Evolutionary conservation across 305 asterid species (phyloP).

Genomic region (Euphrasia arctica): DNA sequence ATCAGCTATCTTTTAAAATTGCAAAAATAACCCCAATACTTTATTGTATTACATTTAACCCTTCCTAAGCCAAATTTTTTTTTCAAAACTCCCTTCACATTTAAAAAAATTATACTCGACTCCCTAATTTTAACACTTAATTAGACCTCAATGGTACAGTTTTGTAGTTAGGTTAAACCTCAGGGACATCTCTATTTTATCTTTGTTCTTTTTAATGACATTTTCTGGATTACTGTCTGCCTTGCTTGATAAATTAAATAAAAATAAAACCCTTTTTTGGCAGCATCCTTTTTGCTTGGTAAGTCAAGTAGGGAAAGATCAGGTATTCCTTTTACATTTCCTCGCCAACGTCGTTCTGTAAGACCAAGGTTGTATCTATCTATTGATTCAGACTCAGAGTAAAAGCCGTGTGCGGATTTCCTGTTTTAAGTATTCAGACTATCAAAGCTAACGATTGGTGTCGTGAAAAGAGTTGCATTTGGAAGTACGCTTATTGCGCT

Average conservation of each 20-base stretch:
- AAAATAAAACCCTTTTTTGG: conserved; percentile 16
- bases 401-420: conserved; percentile 22
- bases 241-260: not conserved
- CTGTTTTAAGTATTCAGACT: conserved; percentile 23
- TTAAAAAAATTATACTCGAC: no score
- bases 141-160: not conserved
- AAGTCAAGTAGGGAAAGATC: conserved; percentile 73
- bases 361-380: conserved; percentile 82
- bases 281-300: conserved; percentile 72
- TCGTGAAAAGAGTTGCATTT: conserved; percentile 1
- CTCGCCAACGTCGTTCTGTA: conserved; percentile 95
- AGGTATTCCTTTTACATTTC: conserved; percentile 83
- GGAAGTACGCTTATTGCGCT: not conserved
- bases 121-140: no score
- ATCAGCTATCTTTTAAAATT: not conserved
- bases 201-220: not conserved
- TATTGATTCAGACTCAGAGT: conserved; percentile 89
- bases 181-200: not conserved
- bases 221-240: not conserved
- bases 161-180: not conserved
- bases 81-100: no score
- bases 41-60: no score
- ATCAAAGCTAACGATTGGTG: conserved; percentile 7
- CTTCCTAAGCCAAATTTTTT: no score
- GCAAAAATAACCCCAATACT: not conserved